Evolutionary conservation across 768 basidiomycete genomes (phyloP), one percentile per base, ranked within the genome.

Genomic region (Podaxis sp.): DNA sequence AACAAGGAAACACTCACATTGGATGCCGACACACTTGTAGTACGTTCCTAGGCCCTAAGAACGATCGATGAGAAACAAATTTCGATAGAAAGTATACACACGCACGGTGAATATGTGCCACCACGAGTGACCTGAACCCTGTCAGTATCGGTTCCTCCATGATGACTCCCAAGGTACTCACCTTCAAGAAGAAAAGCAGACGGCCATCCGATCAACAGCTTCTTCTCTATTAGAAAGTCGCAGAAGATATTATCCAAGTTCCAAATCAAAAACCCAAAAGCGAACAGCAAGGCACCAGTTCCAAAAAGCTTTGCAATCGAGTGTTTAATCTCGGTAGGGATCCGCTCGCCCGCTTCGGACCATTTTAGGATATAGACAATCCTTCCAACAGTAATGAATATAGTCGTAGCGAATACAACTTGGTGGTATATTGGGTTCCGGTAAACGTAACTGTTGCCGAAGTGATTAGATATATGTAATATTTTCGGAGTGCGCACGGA

Each of bases 381-480:
- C 49, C 89, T 85, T 17, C 78, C 69, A 1, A 79, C 71, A 15
- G 77, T 79, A 7, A 72, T 67, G 41, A 90, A 58, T 66, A 91
- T 77, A 57, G 91, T 76, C 13, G 70, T 62, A 2, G 81, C 91
- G 70, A 93, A 94, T 1, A 90, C 84, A 24, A 85, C 69, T 76
- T 94, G 90, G 68, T 94, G 91, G 72, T 90, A 94, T 2, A 92
- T 77, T 0, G 91, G 91, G 67, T 93, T 90, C 26, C 90, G 85
- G 67, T 87, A 84, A 4, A 84, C 59, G 60, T 84, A 80, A 69
- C 90, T 92, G 69, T 41, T 33, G 10, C 17, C 15, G 60, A 52
- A 59, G 30, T 26, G 28, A 66, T 40, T 63, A 66, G 46, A 52
- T 65, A 46, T 56, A 17, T 49, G 38, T 38, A 24, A 37, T 44